Conservation (phyloP, 2,329 filamentous ascomycete species). For the Colletotrichum echinochloae region DNA sequence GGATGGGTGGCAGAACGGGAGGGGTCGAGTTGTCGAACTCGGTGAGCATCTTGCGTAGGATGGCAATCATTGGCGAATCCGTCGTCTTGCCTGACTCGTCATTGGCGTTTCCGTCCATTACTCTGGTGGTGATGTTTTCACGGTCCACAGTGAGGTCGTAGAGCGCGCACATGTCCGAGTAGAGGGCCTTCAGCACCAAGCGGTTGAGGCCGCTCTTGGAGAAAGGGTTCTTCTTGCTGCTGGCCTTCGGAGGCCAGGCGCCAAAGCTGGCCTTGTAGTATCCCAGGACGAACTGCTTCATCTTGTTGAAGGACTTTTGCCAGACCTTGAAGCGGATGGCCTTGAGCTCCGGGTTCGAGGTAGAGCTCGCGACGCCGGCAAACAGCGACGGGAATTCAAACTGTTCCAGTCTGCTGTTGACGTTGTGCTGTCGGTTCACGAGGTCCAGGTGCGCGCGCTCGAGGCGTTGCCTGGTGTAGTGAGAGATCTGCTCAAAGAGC, state of each 20-base stretch:
- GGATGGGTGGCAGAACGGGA: constrained; percentile 90
- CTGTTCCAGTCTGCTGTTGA: constrained; percentile 80
- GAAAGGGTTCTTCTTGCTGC: constrained; percentile 91
- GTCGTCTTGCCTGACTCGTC: constrained; percentile 55
- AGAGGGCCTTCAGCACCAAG: constrained; percentile 82
- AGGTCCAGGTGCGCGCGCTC: constrained; percentile 87
- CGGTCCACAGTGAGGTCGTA: constrained; percentile 93
- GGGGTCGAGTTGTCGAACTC: constrained; percentile 92
- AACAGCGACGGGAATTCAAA: constrained; percentile 95
- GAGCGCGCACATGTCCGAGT: constrained; percentile 85
- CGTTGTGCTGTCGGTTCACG: constrained; percentile 75
- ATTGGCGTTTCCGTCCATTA: constrained; percentile 72
- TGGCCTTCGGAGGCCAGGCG: constrained; percentile 91
- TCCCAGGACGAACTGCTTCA: constrained; percentile 77
- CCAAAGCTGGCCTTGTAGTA: constrained; percentile 73
- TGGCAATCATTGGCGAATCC: constrained; percentile 72
- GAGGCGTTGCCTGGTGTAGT: constrained; percentile 80
- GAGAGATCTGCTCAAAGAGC: constrained; percentile 77
- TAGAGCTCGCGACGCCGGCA: constrained; percentile 87
- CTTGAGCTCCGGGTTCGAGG: constrained; percentile 80
- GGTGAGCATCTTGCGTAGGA: constrained; percentile 81
- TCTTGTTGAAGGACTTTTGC: constrained; percentile 79
- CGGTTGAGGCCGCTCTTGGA: constrained; percentile 89
- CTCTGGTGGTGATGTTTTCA: constrained; percentile 80
- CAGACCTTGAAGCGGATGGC: constrained; percentile 86